Percentiles rank a stretch among this genome's conserved stretches.
These are phyloP conservation scores for Pseudodiploospora longispora DNA, from an alignment of 2,329 filamentous ascomycete species.

Conservation along the genomic window DNA sequence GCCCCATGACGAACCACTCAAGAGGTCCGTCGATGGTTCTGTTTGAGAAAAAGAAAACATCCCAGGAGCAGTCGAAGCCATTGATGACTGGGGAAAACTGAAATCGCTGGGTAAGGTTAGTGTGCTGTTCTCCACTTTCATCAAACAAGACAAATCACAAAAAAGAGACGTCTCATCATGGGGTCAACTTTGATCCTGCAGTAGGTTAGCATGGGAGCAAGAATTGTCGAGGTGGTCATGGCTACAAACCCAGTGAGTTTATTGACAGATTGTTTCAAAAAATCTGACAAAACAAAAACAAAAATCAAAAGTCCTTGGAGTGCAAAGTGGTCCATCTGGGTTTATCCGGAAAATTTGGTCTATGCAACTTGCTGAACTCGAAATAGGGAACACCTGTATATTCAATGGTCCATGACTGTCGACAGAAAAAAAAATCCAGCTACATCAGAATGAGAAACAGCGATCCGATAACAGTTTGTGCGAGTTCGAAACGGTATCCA, in stretches of 20 bases:
- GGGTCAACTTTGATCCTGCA: conserved; percentile 51
- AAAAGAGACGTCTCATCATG: conserved; percentile 29
- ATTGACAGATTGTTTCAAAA: too few relatives aligned
- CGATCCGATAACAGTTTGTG: too few relatives aligned
- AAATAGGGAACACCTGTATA: too few relatives aligned
- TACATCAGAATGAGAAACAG: too few relatives aligned
- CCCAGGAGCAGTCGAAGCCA: conserved; percentile 40
- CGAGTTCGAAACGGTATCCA: too few relatives aligned
- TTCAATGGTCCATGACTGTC: too few relatives aligned
- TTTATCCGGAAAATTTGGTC: too few relatives aligned
- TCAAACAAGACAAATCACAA: conserved; percentile 22
- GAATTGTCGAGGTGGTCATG: conserved; percentile 14
- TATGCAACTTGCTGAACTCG: too few relatives aligned
- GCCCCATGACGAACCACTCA: conserved; percentile 47
- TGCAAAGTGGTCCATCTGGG: too few relatives aligned
- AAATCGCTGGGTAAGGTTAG: conserved; percentile 51
- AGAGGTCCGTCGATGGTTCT: conserved; percentile 50
- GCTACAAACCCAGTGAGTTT: conserved; percentile 17
- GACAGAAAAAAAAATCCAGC: too few relatives aligned
- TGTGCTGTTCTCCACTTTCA: conserved; percentile 43
- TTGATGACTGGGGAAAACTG: conserved; percentile 45
- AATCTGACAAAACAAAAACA: too few relatives aligned
- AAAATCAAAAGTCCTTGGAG: too few relatives aligned
- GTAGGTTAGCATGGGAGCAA: conserved; percentile 15
- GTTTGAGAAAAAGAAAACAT: conserved; percentile 53